Conservation (phyloP, 2,329 filamentous ascomycete species). For the Aurifilum marmelostoma region DNA sequence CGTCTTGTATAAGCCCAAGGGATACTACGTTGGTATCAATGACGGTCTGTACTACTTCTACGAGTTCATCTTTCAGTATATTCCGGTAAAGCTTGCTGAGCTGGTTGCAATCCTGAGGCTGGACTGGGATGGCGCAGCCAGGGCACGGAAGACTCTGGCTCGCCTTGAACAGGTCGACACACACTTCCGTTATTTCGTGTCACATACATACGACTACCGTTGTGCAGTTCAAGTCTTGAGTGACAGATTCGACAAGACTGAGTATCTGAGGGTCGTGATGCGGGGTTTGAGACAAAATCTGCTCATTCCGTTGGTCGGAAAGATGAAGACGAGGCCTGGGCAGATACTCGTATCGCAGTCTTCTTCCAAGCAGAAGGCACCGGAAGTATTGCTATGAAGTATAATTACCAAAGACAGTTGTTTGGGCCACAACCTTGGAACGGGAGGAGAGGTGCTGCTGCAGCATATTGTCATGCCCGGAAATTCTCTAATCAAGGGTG, state of each 20-base stretch:
- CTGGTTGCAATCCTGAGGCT: conserved; percentile 20
- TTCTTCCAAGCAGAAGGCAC: background rate
- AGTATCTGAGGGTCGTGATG: conserved; percentile 21
- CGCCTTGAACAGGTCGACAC: conserved; percentile 22
- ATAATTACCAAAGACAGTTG: background rate
- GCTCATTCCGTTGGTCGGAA: conserved; percentile 21
- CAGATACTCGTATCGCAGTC: background rate
- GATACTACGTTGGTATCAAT: conserved; percentile 24
- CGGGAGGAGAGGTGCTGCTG: no score
- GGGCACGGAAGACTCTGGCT: conserved; percentile 21
- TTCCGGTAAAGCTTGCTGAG: conserved; percentile 24
- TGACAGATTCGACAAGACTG: conserved; percentile 13
- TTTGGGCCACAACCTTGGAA: background rate
- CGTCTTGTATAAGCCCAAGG: conserved; percentile 26
- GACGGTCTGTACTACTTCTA: conserved; percentile 26
- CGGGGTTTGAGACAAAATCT: conserved; percentile 24
- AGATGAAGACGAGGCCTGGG: conserved; percentile 15
- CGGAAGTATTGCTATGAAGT: background rate
- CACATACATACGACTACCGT: conserved; percentile 27
- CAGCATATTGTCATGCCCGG: no score
- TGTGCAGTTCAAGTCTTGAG: conserved; percentile 11
- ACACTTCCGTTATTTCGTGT: conserved; percentile 27
- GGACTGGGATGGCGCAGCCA: conserved; percentile 25
- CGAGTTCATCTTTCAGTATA: conserved; percentile 27
- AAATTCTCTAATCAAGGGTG: background rate